Conservation (phyloP, 768 basidiomycete genomes). For the Mycena leptocephala region DNA sequence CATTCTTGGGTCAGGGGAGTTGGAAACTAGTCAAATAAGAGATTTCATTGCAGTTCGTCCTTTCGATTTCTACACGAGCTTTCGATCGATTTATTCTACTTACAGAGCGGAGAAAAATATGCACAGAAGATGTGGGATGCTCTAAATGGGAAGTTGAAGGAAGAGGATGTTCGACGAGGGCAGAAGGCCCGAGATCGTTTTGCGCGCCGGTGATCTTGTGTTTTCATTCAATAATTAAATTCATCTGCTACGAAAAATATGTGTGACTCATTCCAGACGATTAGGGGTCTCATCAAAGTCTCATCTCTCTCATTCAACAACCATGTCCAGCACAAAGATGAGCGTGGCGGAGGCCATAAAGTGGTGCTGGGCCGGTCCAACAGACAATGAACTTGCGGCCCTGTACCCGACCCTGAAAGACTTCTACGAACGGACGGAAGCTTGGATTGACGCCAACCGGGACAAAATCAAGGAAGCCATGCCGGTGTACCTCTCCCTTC, state of each 20-base stretch:
- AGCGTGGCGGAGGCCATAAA: too few relatives aligned
- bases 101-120: constrained; percentile 77
- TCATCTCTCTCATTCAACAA: too few relatives aligned
- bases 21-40: constrained; percentile 64
- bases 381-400: too few relatives aligned
- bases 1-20: constrained; percentile 74
- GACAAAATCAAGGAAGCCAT: not conserved
- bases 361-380: too few relatives aligned
- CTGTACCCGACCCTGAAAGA: too few relatives aligned
- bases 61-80: not conserved
- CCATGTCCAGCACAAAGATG: too few relatives aligned
- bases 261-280: too few relatives aligned
- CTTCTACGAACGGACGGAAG: not conserved
- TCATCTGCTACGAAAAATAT: too few relatives aligned
- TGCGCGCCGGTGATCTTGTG: constrained; percentile 42
- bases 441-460: not conserved
- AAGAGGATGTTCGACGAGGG: constrained; percentile 74
- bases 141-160: constrained; percentile 75
- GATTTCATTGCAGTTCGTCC: constrained; percentile 69
- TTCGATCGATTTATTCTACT: not conserved
- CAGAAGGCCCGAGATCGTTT: constrained; percentile 75
- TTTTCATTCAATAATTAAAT: too few relatives aligned
- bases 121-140: constrained; percentile 71
- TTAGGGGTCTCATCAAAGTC: too few relatives aligned
- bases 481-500: not conserved